Base-by-base conservation (phyloP, 495 filamentous ascomycete species). In the Margaritispora aquatica region DNA sequence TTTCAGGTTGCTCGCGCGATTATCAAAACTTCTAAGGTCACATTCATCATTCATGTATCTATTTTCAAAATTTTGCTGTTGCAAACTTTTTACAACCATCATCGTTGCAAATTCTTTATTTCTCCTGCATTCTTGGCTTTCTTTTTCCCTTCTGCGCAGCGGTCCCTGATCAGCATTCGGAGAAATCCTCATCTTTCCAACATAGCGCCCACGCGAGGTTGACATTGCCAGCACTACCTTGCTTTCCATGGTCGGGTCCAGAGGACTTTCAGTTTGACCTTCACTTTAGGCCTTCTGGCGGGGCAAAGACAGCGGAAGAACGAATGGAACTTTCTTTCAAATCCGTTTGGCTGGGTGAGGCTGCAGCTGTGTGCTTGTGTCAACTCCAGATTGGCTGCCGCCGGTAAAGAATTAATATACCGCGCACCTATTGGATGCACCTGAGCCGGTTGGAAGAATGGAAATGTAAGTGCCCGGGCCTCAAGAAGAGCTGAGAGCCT, bases 361-460 rank as follows among this genome's bases (percentile, higher is more conserved):
- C 62, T 60, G 62, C 58, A 58, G 26, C 46, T 61, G 58, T 36
- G 38, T 50, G 17, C 23, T 27, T 56, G 15, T 49, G 53, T 61
- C 53, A 61, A 48, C 53, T 55, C 53, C 52, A 34, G 38, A 44
- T 55, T 50, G 21, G 47, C 21, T 50, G 24, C 47, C n/a, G n/a
- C n/a, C 62, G 57, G 61, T 48, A 63, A 44, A 29, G 22, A 23
- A 34, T 17, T 22, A 2, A 55, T 59, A 55, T 65, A 55, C 55
- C 63, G 59, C 55, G 54, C 10, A 59, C 59, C 54, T 61, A 61
- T 56, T 36, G 13, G 29, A 13, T 57, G 26, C 55, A 55, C 29
- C 23, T 58, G 60, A 44, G 19, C 7, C 3, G 17, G 31, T 4
- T 41, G 26, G 26, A 56, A 56, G 23, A 23, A n/a, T n/a, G n/a